A percentile compares a stretch with the other conserved stretches of the same genome.
phyloP scores from a whole-genome alignment of 2,329 filamentous ascomycete genomes.

The Epichloe hybrida region DNA sequence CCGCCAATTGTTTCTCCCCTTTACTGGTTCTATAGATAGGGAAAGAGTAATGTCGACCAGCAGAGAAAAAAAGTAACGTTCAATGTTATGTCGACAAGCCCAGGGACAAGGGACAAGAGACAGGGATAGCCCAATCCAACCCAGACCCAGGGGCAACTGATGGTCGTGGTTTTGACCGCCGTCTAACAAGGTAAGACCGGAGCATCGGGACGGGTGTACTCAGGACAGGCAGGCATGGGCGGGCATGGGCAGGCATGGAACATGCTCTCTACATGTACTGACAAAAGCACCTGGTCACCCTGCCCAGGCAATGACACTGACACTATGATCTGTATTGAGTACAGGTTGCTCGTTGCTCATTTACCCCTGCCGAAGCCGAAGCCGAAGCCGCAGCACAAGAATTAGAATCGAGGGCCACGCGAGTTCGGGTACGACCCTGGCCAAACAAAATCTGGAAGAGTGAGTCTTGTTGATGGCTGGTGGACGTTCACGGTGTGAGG shows the following conservation, averaged over 20 bases:
- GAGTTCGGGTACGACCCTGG: slow-evolving; percentile 8
- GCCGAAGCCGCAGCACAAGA: neutral
- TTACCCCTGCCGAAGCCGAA: neutral
- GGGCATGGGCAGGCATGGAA: neutral
- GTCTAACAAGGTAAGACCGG: slow-evolving; percentile 1
- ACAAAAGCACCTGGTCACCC: neutral
- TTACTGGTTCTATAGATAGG: neutral
- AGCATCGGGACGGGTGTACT: neutral
- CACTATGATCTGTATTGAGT: neutral
- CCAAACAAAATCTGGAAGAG: slow-evolving; percentile 1
- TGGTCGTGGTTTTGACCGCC: neutral
- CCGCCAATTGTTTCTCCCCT: neutral
- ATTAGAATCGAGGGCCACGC: slow-evolving; percentile 9
- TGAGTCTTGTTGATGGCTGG: neutral
- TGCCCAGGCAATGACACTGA: neutral
- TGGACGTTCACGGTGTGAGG: neutral
- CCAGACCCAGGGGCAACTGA: neutral
- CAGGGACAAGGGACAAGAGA: neutral
- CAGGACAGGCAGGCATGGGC: neutral
- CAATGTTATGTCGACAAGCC: neutral
- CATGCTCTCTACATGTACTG: neutral
- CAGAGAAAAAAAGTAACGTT: neutral
- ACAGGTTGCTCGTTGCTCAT: slow-evolving; percentile 1
- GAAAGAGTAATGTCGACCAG: neutral
- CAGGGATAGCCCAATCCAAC: neutral